These are phyloP conservation scores for Gnomoniopsis smithogilvyi DNA, from an alignment of 2,329 filamentous ascomycete genomes.

Conservation along the genomic window DNA sequence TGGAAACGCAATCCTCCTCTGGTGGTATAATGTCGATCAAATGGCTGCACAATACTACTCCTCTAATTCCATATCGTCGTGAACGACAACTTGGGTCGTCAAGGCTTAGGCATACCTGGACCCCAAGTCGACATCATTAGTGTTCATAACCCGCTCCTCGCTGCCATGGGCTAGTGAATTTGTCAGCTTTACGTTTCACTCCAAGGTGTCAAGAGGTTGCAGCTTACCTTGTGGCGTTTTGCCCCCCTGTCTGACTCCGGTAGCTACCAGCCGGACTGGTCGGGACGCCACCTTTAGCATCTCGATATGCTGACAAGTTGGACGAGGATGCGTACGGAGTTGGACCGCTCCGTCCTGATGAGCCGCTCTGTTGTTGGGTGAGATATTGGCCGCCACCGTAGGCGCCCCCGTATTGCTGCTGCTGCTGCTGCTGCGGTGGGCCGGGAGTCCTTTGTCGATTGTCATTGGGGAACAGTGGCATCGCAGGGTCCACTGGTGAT, in stretches of 20 bases:
- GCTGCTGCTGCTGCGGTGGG: slow-evolving; percentile 21
- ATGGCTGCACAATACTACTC: slow-evolving; percentile 14
- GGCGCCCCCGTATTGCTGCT: slow-evolving; percentile 25
- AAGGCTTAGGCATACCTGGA: slow-evolving; percentile 6
- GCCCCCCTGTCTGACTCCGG: slow-evolving; percentile 37
- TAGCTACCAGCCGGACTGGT: slow-evolving; percentile 35
- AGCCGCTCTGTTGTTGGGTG: slow-evolving; percentile 21
- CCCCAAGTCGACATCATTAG: slow-evolving; percentile 20
- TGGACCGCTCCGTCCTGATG: slow-evolving; percentile 22
- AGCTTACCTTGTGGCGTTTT: slow-evolving; percentile 46
- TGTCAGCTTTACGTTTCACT: slow-evolving; percentile 22
- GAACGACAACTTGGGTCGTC: slow-evolving; percentile 11
- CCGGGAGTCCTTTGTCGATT: slow-evolving; percentile 19
- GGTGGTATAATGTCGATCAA: slow-evolving; percentile 17
- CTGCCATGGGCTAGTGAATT: slow-evolving; percentile 47
- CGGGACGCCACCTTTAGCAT: slow-evolving; percentile 38
- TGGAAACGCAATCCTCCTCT: slow-evolving; percentile 4
- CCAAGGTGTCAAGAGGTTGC: neutral
- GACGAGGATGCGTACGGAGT: slow-evolving; percentile 30
- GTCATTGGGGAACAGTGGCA: slow-evolving; percentile 47
- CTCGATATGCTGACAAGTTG: slow-evolving; percentile 32
- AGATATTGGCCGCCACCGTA: slow-evolving; percentile 22
- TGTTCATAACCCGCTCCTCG: slow-evolving; percentile 53
- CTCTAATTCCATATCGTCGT: slow-evolving; percentile 19
- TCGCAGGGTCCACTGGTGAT: slow-evolving; percentile 47